Conservation (phyloP, 2,329 filamentous ascomycete genomes). For the Calonectria hawksworthii region DNA sequence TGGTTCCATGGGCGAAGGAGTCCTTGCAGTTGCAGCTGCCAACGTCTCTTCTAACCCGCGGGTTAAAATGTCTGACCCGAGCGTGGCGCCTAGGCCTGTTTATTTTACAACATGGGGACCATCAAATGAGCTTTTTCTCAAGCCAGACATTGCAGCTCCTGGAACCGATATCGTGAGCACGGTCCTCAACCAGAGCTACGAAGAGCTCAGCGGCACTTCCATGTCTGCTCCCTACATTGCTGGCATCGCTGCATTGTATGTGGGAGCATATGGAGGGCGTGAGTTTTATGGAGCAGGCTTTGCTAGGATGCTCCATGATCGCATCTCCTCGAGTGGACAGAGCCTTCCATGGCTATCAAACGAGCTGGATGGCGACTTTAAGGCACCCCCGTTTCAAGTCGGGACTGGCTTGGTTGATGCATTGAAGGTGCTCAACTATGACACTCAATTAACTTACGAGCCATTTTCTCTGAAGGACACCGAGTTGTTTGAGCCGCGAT, state of each 20-base stretch:
- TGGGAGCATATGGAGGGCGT: slow-evolving; percentile 58
- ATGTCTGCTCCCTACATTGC: slow-evolving; percentile 70
- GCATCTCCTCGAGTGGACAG: slow-evolving; percentile 52
- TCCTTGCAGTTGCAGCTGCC: slow-evolving; percentile 55
- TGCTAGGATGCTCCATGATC: slow-evolving; percentile 49
- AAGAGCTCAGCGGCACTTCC: slow-evolving; percentile 65
- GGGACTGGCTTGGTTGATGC: slow-evolving; percentile 64
- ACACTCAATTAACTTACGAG: slow-evolving; percentile 53
- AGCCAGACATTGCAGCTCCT: slow-evolving; percentile 65
- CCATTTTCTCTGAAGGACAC: slow-evolving; percentile 66
- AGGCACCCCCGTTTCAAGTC: slow-evolving; percentile 55
- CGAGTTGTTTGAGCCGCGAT: slow-evolving; percentile 54
- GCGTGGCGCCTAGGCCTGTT: slow-evolving; percentile 53
- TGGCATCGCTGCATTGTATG: slow-evolving; percentile 63
- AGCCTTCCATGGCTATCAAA: slow-evolving; percentile 49
- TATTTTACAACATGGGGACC: slow-evolving; percentile 67
- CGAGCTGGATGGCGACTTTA: slow-evolving; percentile 38
- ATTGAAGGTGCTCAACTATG: slow-evolving; percentile 58
- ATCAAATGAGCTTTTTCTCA: slow-evolving; percentile 64
- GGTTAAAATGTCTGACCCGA: slow-evolving; percentile 44
- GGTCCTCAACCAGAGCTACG: slow-evolving; percentile 58
- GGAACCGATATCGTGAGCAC: slow-evolving; percentile 66
- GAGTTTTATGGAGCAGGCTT: slow-evolving; percentile 53
- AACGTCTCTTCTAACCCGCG: slow-evolving; percentile 60
- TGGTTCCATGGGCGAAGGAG: slow-evolving; percentile 49